phyloP scores from a whole-genome alignment of 768 basidiomycete genomes.

The Rhizopogon rudus region DNA sequence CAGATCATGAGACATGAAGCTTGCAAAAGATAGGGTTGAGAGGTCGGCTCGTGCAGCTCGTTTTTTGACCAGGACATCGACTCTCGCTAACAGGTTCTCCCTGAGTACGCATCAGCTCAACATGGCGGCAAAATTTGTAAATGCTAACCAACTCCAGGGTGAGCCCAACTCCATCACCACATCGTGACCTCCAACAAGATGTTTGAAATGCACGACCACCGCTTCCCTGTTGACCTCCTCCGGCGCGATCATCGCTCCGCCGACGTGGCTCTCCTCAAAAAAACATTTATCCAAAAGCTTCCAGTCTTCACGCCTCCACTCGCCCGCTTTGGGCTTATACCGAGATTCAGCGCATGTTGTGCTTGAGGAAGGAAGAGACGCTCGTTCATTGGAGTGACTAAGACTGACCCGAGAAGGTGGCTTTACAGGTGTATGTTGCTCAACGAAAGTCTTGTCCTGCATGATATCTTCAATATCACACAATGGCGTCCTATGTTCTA shows the following conservation, averaged over 20 bases:
- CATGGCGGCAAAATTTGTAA: not conserved
- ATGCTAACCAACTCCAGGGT: constrained; percentile 54
- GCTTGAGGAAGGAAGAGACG: not conserved
- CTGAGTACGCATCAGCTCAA: constrained; percentile 6
- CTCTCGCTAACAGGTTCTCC: constrained; percentile 23
- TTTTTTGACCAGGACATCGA: constrained; percentile 24
- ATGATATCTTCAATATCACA: constrained; percentile 24
- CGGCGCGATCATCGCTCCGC: constrained; percentile 31
- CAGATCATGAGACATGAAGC: not conserved
- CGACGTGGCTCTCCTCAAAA: constrained; percentile 58
- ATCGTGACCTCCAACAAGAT: constrained; percentile 41
- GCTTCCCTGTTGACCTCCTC: constrained; percentile 47
- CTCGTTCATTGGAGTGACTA: not conserved
- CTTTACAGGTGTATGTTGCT: constrained; percentile 16
- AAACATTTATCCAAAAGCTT: constrained; percentile 75
- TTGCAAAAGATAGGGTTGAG: not conserved
- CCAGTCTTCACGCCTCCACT: constrained; percentile 79
- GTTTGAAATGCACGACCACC: constrained; percentile 59
- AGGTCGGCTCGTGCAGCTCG: constrained; percentile 11
- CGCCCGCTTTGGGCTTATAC: constrained; percentile 11
- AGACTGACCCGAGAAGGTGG: not conserved
- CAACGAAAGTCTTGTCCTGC: constrained; percentile 12
- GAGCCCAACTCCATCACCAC: constrained; percentile 37
- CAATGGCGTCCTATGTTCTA: constrained; percentile 22
- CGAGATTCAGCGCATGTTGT: not conserved